phyloP scores from a whole-genome alignment of 2,329 filamentous ascomycete genomes.

The Fusarium ambrosium region DNA sequence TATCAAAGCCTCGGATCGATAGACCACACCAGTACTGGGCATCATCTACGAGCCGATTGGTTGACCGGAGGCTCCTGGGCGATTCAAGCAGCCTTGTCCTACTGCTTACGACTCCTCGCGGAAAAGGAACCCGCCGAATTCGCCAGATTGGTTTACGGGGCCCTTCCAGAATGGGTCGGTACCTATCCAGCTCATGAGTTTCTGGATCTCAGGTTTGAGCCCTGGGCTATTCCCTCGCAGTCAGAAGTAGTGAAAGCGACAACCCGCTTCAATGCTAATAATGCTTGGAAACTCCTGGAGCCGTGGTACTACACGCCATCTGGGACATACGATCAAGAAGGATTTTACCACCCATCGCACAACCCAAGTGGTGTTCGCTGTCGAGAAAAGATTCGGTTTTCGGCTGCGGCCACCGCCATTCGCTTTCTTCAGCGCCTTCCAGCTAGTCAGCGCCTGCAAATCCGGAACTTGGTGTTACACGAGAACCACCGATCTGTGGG shows the following conservation, averaged over 20 bases:
- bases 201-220: background rate
- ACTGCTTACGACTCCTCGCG: background rate
- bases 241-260: background rate
- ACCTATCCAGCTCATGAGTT: background rate
- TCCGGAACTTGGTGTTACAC: background rate
- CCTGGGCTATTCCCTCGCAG: background rate
- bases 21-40: background rate
- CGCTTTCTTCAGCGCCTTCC: slow-evolving; percentile 18
- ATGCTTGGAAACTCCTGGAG: background rate
- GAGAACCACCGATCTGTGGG: slow-evolving; percentile 11
- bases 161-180: background rate
- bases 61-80: background rate
- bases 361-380: background rate
- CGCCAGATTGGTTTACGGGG: background rate
- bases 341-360: background rate
- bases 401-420: slow-evolving; percentile 19
- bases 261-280: background rate
- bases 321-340: background rate
- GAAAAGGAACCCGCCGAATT: background rate
- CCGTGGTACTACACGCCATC: background rate
- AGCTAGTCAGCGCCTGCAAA: background rate
- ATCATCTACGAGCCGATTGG: background rate
- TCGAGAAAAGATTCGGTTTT: slow-evolving; percentile 17
- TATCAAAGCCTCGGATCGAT: background rate
- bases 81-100: background rate